A percentile compares a stretch with the other conserved stretches of the same genome.
These are phyloP conservation scores for Penicillium sp. DNA, from an alignment of 2,329 filamentous ascomycete species.

Conservation along the genomic window DNA sequence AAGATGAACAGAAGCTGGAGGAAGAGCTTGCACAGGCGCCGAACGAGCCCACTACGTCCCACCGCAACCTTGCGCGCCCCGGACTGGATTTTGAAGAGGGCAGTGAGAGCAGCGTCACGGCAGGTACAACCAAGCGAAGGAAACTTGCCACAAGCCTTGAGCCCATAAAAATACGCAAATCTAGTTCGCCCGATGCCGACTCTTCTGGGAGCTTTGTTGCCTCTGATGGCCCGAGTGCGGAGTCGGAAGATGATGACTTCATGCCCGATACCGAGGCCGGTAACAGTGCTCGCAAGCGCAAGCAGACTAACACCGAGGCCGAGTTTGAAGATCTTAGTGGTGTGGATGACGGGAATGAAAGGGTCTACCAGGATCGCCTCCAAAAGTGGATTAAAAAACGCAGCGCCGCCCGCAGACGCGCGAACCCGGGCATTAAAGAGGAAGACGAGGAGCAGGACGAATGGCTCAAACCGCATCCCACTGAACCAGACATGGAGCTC, in stretches of 20 bases:
- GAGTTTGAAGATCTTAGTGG: conserved; percentile 57
- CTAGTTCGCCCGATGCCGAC: conserved; percentile 21
- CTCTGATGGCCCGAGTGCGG: conserved; percentile 27
- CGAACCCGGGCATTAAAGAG: conserved; percentile 40
- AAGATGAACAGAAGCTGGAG: conserved; percentile 61
- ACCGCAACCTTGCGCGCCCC: conserved; percentile 70
- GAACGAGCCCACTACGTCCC: conserved; percentile 55
- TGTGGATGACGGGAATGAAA: conserved; percentile 86
- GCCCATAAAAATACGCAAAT: background rate
- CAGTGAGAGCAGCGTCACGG: conserved; percentile 30
- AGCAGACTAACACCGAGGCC: conserved; percentile 33
- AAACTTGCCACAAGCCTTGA: conserved; percentile 24
- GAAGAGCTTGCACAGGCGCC: conserved; percentile 47
- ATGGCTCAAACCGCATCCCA: conserved; percentile 85
- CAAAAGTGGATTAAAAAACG: conserved; percentile 69
- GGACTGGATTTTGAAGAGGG: conserved; percentile 61
- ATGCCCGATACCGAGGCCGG: conserved; percentile 30
- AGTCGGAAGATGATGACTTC: conserved; percentile 38
- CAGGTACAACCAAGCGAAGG: conserved; percentile 35
- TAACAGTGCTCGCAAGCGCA: conserved; percentile 18
- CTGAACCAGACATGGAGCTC: conserved; percentile 70
- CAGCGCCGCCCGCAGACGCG: conserved; percentile 56
- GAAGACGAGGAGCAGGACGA: conserved; percentile 48
- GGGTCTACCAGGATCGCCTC: conserved; percentile 72
- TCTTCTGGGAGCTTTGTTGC: conserved; percentile 36